Evolutionary conservation across 83 land plant genomes (phyloP), one percentile per base, ranked within the genome.

Genomic region (Picea mariana): DNA sequence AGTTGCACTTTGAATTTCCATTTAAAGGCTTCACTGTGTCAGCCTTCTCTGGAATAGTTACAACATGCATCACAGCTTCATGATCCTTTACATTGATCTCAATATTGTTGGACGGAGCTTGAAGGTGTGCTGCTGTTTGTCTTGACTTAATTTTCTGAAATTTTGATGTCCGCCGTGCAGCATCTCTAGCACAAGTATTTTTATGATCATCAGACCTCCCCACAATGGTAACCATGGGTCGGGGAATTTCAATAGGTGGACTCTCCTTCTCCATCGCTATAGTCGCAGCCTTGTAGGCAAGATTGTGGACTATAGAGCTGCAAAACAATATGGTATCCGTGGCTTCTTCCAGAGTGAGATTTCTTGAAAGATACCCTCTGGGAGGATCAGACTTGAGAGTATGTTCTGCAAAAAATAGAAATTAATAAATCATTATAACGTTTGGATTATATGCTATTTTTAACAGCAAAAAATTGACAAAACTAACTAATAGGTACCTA

Each of bases 251-350:
- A 62, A 82, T 21, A 21, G 81, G 64, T 31, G 79, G 40, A 20
- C 67, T 78, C 76, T 90, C 94, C 75, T 86, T 92, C 76, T 94
- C 93, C 23, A 87, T 87, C 2, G 90, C 90, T 55, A 93, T 89
- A 4, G 87, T 68, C 66, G 90, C 95, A 80, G 99, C 97, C 81
- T 89, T 82, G 84, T 91, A 87, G 21, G 90, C 96, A 27, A 96
- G 77, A 66, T 91, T 83, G 55, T 96, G 94, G 49, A 93, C 86
- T 6, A 93, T 92, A 18, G 95, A 90, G 63, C 95, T 92, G 87
- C 96, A 93, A 76, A 95, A 94, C 62, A 95, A 86, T 24, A 94
- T 90, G 20, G 95, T 87, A 79, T 94, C 95, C 3, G 94, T 94
- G 63, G 97, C 96, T 83, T 95, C 96, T 64, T 92, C 96, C 16